These are phyloP conservation scores for Acanthamoeba divionensis DNA, from an alignment of 208 protist genomes.

Conservation along the genomic window DNA sequence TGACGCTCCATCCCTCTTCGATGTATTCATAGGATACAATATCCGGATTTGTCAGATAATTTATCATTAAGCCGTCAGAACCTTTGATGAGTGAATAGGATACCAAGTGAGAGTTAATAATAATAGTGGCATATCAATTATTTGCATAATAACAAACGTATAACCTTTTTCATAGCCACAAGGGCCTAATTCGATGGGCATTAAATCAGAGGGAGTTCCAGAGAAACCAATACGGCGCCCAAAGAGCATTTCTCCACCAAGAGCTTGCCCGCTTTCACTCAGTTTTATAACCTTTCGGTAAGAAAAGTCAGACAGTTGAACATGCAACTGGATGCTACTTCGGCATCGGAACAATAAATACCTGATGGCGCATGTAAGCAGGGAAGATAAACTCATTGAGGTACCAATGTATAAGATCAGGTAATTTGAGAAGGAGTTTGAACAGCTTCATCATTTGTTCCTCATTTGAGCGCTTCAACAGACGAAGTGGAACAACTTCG, in stretches of 20 bases:
- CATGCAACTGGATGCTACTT: too few species aligned
- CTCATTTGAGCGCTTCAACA: conserved; percentile 69
- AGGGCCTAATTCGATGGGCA: conserved; percentile 90
- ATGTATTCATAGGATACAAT: conserved; percentile 78
- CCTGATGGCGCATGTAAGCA: conserved; percentile 69
- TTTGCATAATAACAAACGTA: conserved; percentile 35
- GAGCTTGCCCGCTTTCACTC: conserved; percentile 91
- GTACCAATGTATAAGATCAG: conserved; percentile 67
- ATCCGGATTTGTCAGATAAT: conserved; percentile 85
- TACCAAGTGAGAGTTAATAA: too few species aligned
- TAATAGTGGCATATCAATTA: too few species aligned
- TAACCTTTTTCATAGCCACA: conserved; percentile 90
- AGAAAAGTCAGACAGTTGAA: too few species aligned
- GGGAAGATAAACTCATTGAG: conserved; percentile 74
- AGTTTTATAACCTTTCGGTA: conserved; percentile 85
- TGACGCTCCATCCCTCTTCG: conserved; percentile 85
- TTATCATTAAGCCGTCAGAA: conserved; percentile 89
- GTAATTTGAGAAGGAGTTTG: conserved; percentile 59
- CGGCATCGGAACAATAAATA: too few species aligned
- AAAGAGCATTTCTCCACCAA: conserved; percentile 92
- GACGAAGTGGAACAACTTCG: conserved; percentile 63
- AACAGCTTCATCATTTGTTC: conserved; percentile 77
- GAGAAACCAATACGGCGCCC: conserved; percentile 90
- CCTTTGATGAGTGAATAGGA: background rate
- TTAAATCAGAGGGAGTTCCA: conserved; percentile 91